Evolutionary conservation across 805 yeast species (phyloP), one percentile per base, ranked within the genome.

Genomic region (Novakomyces olei): DNA sequence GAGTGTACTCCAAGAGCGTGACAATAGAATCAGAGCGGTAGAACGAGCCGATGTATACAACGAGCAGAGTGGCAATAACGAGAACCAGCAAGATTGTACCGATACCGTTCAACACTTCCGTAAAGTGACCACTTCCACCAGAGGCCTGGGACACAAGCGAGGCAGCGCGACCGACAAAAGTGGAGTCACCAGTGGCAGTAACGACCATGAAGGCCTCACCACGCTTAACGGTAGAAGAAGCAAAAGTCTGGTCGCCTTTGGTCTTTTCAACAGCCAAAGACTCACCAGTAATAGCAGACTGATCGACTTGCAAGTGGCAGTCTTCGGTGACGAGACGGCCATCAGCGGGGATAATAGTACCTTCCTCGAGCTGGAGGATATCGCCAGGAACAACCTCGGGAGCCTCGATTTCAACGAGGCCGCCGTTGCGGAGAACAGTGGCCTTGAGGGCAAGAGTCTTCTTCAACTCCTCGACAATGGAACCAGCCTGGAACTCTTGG

Each of bases 401-500:
- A 44, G 93, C 72, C 46, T 72, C 72, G 44, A 79, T 58, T 61
- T 79, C 92, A 46, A 65, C 57, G 40, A 73, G 54, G 40, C 64
- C 59, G 58, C 92, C 85, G 55, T 79, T 72, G 65, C 94, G 72
- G 51, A 81, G 63, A 47, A 79, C 83, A 43, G 65, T 59, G 46
- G 94, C 93, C 55, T 79, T 56, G 67, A 79, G 76, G 42, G 94
- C 93, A 50, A 81, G 64, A 49, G 93, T 79, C 64, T 81, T 83
- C 68, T 81, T 83, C 63, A 81, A 70, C 59, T 81, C 94, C 37
- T 80, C 93, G 46, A 81, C 94, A 66, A 81, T 81, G 40, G 93
- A 80, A 65, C 94, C 94, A 44, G 95, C 95, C 63, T 81, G 93
- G 74, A 63, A 83, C 62, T 81, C 95, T 66, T 81, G 95, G 47